Base-by-base conservation (phyloP, 495 filamentous ascomycete genomes). In the Amniculicola lignicola region DNA sequence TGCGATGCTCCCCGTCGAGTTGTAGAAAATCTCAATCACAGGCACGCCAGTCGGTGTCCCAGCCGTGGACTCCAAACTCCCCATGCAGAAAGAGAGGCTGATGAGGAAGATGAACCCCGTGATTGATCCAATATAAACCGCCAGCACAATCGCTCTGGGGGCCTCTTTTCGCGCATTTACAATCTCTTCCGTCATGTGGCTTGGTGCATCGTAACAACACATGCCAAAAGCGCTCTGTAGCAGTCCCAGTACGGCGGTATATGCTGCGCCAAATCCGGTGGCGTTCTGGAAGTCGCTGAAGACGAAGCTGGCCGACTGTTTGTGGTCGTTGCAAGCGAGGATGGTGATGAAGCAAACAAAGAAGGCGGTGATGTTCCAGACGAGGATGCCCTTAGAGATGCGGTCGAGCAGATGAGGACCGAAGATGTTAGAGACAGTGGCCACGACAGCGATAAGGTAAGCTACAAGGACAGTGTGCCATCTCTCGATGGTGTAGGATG, bases 151-250 rank as follows among this genome's bases (percentile, higher is more conserved):
- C 2, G 79, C 79, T 51, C 73, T 67, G 0, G 80, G 80, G 0
- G 78, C 79, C 46, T 80, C 69, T 23, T 72, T 74, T 0, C 74
- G 72, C 0, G 79, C 70, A 14, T 75, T 69, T 27, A 70, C 70
- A 69, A 80, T 78, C 51, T 81, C 76, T 51, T 79, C 74, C 0
- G 71, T 74, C 74, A 78, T 78, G 38, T 77, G 75, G 0, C 67
- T 57, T 3, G 52, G 70, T 2, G 70, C 72, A 53, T 78, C 72
- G 51, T 75, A 77, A 25, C 58, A 62, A 49, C 59, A 69, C 79
- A 83, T 81, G 15, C 79, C 79, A 51, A 83, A 82, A 5, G 73
- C 76, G 51, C 72, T 71, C 55, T 83, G 80, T 15, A 83, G 57
- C 15, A 81, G 70, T n/a, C 80, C 80, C 12, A 82, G 53, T 21